Base-by-base conservation (phyloP, 371 early-diverging fungal species). In the Rhizopus sp. region DNA sequence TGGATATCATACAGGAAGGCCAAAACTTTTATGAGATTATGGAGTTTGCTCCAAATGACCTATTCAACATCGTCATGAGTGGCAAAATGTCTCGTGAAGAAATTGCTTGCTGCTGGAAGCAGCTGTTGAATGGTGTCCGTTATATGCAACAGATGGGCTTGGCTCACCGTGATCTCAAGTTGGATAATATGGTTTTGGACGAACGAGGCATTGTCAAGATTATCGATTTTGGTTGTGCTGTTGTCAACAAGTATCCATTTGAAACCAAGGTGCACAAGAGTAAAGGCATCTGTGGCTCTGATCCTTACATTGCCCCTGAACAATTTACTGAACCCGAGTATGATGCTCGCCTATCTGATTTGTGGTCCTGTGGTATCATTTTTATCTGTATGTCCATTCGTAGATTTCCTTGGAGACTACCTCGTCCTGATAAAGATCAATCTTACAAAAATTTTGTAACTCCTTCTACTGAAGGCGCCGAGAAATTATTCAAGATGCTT, bases 261-360 rank as follows among this genome's bases (percentile, higher is more conserved):
- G 85, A 84, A 57, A 66, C 70, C 31, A 69, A 62, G 49, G 63
- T 80, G 30, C 76, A 77, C 35, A 62, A 77, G 57, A 85, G 82
- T 23, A 82, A 79, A 63, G 94, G 94, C 13, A 69, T 89, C 15
- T 89, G 82, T 54, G 96, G 96, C 3, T 90, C 91, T 0, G 91
- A 91, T 45, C 93, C 95, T 4, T 96, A 94, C 66, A 94, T 94
- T 63, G 92, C 93, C 0, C 96, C 96, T 17, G 96, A 96, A 79
- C 83, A 90, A 33, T 90, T 87, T 62, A 68, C 71, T 31, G 49
- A 65, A 7, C 51, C 59, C 5, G 71, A 71, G 10, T 86, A 90
- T 61, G 87, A 88, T 55, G 83, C 90, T 39, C 79, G 82, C n/a
- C 64, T 76, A 1, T 75, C 88, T 2, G 92, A 91, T 66, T 60